Evolutionary conservation across 2,329 filamentous ascomycete genomes (phyloP), one percentile per base, ranked within the genome.

Genomic region (Pyrenochaeta sp.): DNA sequence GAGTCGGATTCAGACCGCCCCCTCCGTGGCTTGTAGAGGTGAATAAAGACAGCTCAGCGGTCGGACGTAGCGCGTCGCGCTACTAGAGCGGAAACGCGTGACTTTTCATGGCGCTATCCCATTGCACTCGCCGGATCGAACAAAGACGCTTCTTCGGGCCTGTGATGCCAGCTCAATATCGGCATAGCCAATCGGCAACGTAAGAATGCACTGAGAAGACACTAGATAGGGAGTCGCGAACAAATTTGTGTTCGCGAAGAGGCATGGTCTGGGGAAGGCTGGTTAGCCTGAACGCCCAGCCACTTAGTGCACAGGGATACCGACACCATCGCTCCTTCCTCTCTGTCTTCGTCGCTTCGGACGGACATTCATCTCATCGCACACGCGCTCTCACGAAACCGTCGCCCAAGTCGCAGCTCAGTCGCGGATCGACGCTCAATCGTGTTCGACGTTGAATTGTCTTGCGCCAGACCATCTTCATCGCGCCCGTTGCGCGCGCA

Each of bases 241-340:
- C 49, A 24, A 42, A 48, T 54, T 19, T 56, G 50, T 25, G 49
- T 40, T 53, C 46, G 56, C 59, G 52, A 50, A 51, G 32, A 52
- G 45, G 45, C 43, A 48, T 52, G 27, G 53, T 56, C 59, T 45
- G 59, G 59, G 52, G 56, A 54, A 54, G 56, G 54, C 50, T 58
- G 56, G 59, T 51, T 15, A 50, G 47, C 40, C 22, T 19, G 30
- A 25, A 44, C 40, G 49, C 46, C 42, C 50, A 45, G 54, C 37
- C 50, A 37, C 40, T 40, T 62, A 58, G 57, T 58, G 58, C 60
- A 62, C 60, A 61, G 57, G 60, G 60, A 62, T 61, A 56, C 54
- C 51, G 34, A 48, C 42, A 50, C 42, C 58, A 50, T 64, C 52
- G 48, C 47, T 57, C 54, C 58, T 56, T 51, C 50, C 50, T 45